A percentile compares a stretch with the other conserved stretches of the same genome.
These are phyloP conservation scores for Kernera saxatilis DNA, from an alignment of 345 rosid genomes.

Conservation along the genomic window DNA sequence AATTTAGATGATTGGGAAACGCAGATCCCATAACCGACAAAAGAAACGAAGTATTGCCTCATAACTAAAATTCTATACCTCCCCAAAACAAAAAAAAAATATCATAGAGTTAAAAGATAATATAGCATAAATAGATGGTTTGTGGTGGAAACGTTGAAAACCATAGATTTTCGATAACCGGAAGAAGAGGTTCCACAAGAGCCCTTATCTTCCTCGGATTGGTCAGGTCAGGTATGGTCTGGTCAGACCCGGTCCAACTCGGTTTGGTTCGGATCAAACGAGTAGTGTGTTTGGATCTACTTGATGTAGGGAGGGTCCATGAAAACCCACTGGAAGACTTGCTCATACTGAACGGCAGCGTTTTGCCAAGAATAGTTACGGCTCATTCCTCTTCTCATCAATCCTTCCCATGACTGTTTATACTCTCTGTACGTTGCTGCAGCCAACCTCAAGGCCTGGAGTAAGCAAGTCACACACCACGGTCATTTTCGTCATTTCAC, in stretches of 20 bases:
- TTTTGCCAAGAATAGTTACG: constrained; percentile 76
- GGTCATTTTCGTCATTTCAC: background rate
- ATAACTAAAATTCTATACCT: constrained; percentile 4
- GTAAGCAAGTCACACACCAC: background rate
- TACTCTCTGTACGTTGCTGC: constrained; percentile 65
- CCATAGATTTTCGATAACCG: constrained; percentile 15
- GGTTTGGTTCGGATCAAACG: background rate
- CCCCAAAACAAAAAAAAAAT: constrained; percentile 3
- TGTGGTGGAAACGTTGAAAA: background rate
- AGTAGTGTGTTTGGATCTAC: constrained; percentile 5
- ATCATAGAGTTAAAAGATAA: background rate
- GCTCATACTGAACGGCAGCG: constrained; percentile 81
- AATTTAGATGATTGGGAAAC: background rate
- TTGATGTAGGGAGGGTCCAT: constrained; percentile 64
- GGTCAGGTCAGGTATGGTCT: background rate
- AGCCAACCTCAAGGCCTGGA: constrained; percentile 67
- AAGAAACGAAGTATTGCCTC: background rate
- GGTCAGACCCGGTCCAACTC: background rate
- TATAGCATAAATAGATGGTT: background rate
- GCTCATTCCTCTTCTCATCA: constrained; percentile 76
- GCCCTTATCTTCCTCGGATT: background rate
- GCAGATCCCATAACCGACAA: background rate
- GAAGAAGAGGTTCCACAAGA: constrained; percentile 1
- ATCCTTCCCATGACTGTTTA: constrained; percentile 64
- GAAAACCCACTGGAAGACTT: constrained; percentile 80